These are phyloP conservation scores for Voacanga thouarsii DNA, from an alignment of 257 asterid species.

Conservation along the genomic window DNA sequence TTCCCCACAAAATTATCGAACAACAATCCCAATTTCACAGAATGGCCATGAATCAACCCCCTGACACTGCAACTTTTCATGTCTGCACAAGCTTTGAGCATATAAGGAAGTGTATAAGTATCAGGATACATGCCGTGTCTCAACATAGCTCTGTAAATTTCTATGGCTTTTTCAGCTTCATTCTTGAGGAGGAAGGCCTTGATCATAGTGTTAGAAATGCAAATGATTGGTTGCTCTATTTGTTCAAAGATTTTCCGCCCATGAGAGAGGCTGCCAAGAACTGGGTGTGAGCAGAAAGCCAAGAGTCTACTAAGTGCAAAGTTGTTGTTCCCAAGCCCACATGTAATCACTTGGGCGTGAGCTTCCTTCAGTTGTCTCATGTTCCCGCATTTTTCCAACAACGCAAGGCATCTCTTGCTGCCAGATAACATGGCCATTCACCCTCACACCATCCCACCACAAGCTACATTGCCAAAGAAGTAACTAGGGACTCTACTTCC, in stretches of 20 bases:
- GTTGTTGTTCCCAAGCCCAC: conserved; percentile 47
- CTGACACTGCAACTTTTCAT: conserved; percentile 43
- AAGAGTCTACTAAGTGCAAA: conserved; percentile 72
- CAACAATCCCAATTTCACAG: conserved; percentile 45
- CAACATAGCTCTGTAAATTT: conserved; percentile 41
- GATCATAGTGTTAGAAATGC: conserved; percentile 65
- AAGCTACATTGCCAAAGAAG: not conserved
- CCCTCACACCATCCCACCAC: not conserved
- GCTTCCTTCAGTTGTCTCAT: conserved; percentile 45
- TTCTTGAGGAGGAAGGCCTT: conserved; percentile 47
- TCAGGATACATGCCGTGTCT: conserved; percentile 50
- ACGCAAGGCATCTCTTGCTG: conserved; percentile 31
- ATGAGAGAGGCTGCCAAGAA: conserved; percentile 37
- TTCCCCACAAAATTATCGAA: conserved; percentile 50
- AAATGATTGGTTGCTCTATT: conserved; percentile 56
- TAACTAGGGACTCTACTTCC: not conserved
- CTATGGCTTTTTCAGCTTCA: conserved; percentile 28
- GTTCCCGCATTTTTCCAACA: conserved; percentile 50
- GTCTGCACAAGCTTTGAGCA: conserved; percentile 48
- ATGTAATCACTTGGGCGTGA: conserved; percentile 49
- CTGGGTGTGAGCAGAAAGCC: conserved; percentile 65
- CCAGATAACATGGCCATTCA: conserved; percentile 16
- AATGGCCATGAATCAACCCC: conserved; percentile 46
- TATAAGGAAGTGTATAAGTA: conserved; percentile 63
- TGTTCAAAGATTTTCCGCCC: conserved; percentile 44